Base-by-base conservation (phyloP, 116 monocot genomes). In the Phalaenopsis hybrid region DNA sequence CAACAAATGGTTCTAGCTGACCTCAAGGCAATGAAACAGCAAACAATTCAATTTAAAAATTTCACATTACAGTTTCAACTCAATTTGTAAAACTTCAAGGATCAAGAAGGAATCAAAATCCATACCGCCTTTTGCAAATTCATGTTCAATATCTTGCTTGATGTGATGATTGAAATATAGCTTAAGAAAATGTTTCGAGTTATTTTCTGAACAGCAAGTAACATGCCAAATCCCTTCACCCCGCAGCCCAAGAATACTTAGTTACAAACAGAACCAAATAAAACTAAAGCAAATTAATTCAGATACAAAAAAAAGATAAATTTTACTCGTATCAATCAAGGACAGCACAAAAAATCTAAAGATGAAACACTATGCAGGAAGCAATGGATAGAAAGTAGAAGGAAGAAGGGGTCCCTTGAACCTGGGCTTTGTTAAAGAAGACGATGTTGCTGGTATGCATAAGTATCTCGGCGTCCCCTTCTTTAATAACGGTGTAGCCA, bases 381-480 rank as follows among this genome's bases (percentile, higher is more conserved):
- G 49, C 46, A 76, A 10, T 49, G 8, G 49, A 21, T 68, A 44
- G 18, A 55, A 52, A 41, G 21, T 1, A 11, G 28, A 28, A 28
- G 44, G 41, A 45, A 37, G 57, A 72, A 65, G 13, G 18, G 34
- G 55, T 13, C 57, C 45, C 44, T 37, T n/a, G 31, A 46, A 82
- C 82, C 77, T 82, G 82, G 33, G 82, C 82, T 76, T 76, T 76
- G 76, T 82, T 82, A 76, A 45, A 82, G 45, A 82, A 82, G 44
- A 82, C 82, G 17, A 16, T 77, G 33, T 82, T 82, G 45, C 31
- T 82, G 13, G 82, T 46, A 76, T 82, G 75, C 82, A 82, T 82
- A 31, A 82, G 82, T 45, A 82, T 82, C 77, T 82, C 76, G 7
- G 77, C 77, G 28, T 82, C 77, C 77, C 82, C 82, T 82, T 82